phyloP scores from a whole-genome alignment of 1,284 basidiomycete genomes.

The Veloboletus limbatus region DNA sequence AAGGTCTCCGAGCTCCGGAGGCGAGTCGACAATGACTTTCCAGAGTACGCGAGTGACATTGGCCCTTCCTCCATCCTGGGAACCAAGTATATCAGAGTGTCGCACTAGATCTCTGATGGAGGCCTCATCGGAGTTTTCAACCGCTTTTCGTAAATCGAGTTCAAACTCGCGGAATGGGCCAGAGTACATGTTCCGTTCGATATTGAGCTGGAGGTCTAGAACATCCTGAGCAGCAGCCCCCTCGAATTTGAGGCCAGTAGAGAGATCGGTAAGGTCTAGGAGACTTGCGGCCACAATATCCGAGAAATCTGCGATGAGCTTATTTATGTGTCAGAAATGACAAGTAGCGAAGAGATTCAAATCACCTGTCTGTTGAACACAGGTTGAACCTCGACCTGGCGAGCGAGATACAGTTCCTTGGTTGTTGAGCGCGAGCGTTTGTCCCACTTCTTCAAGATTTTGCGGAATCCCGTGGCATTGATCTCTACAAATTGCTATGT shows the following conservation, averaged over 20 bases:
- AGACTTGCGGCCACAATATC: slow-evolving; percentile 94
- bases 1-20: slow-evolving; percentile 67
- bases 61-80: slow-evolving; percentile 55
- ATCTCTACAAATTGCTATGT: slow-evolving; percentile 93
- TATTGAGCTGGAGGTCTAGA: slow-evolving; percentile 69
- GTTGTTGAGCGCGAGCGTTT: slow-evolving; percentile 93
- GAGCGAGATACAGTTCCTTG: slow-evolving; percentile 94
- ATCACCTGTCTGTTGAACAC: slow-evolving; percentile 92
- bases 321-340: slow-evolving; percentile 13
- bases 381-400: slow-evolving; percentile 98
- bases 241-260: slow-evolving; percentile 72
- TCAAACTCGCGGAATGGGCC: slow-evolving; percentile 87
- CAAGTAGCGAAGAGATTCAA: not conserved
- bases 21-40: slow-evolving; percentile 85
- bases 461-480: slow-evolving; percentile 96
- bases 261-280: slow-evolving; percentile 86
- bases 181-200: slow-evolving; percentile 55
- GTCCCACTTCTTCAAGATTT: slow-evolving; percentile 99
- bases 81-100: slow-evolving; percentile 64
- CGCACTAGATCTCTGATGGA: slow-evolving; percentile 70
- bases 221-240: slow-evolving; percentile 57
- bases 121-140: slow-evolving; percentile 56
- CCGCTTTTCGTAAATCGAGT: slow-evolving; percentile 76
- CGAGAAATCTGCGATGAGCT: slow-evolving; percentile 91
- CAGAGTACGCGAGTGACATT: slow-evolving; percentile 86